Evolutionary conservation across 345 rosid species (phyloP).

Genomic region (Geranium rotundifolium): DNA sequence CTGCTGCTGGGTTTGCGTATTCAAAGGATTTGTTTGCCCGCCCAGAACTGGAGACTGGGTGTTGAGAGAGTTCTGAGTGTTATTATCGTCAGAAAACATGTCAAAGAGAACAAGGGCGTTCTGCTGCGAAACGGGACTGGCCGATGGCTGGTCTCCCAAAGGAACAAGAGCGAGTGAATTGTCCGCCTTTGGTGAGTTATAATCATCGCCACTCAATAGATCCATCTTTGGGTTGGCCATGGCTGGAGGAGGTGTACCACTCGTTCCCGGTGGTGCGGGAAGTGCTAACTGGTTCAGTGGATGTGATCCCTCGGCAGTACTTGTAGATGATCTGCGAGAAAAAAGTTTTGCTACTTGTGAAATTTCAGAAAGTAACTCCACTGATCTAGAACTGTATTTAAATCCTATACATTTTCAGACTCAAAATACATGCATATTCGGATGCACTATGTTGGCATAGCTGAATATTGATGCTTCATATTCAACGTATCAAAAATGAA

Average conservation of each 20-base stretch:
- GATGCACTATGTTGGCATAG: too few species aligned
- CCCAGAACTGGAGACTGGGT: conserved; percentile 31
- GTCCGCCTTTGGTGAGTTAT: conserved; percentile 48
- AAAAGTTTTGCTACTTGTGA: background rate
- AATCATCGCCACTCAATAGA: conserved; percentile 91
- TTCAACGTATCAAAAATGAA: background rate
- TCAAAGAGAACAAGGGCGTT: conserved; percentile 84
- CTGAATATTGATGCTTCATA: too few species aligned
- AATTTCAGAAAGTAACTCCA: conserved; percentile 1
- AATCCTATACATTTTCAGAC: background rate
- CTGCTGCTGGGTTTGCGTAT: conserved; percentile 45
- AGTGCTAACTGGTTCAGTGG: conserved; percentile 60
- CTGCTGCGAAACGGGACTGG: conserved; percentile 52
- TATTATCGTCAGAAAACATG: conserved; percentile 58
- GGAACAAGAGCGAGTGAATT: conserved; percentile 76
- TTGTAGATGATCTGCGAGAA: conserved; percentile 46
- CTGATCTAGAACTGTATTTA: background rate
- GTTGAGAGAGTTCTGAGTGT: conserved; percentile 35
- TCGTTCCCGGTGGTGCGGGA: conserved; percentile 71
- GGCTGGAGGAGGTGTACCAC: conserved; percentile 40
- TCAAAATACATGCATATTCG: background rate
- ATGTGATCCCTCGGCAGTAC: conserved; percentile 36
- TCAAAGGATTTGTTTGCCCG: conserved; percentile 34
- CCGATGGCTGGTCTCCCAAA: conserved; percentile 46
- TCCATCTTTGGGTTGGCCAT: conserved; percentile 61